Conservation (phyloP, 148 eudicot species). For the Spergularia marina region DNA sequence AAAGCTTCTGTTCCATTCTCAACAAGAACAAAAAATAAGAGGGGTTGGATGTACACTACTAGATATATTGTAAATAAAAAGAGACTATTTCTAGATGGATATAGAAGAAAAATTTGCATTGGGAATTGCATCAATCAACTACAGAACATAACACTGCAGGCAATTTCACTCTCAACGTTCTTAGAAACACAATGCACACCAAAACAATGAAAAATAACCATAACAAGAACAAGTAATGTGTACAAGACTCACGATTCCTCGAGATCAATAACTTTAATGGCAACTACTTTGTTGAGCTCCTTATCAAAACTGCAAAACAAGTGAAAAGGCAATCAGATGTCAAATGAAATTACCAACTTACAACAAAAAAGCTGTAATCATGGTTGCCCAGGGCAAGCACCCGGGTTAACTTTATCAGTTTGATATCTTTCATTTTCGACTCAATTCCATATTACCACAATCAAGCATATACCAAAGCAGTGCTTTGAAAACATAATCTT, state of each 20-base stretch:
- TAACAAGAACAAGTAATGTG: neutral
- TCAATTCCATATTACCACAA: neutral
- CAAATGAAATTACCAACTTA: neutral
- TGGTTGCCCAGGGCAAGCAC: neutral
- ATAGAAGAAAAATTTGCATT: too few species aligned
- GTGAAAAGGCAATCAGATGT: slow-evolving; percentile 5
- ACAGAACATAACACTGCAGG: neutral
- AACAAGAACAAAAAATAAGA: neutral
- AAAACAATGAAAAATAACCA: neutral
- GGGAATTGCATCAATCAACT: too few species aligned
- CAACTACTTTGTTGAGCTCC: slow-evolving; percentile 89
- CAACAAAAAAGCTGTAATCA: slow-evolving; percentile 3
- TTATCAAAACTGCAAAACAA: slow-evolving; percentile 74
- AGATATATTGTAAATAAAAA: too few species aligned
- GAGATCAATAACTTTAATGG: slow-evolving; percentile 89
- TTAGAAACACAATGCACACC: neutral
- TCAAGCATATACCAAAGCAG: neutral
- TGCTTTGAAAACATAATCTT: neutral
- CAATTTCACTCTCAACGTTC: neutral
- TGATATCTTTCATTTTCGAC: neutral
- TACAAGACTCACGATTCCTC: slow-evolving; percentile 87
- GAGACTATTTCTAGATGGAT: too few species aligned
- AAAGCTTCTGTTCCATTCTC: neutral
- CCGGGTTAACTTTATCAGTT: neutral
- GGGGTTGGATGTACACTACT: too few species aligned